Conservation (phyloP, 164 flowering plant genomes). For the Cinnamomum micranthum region DNA sequence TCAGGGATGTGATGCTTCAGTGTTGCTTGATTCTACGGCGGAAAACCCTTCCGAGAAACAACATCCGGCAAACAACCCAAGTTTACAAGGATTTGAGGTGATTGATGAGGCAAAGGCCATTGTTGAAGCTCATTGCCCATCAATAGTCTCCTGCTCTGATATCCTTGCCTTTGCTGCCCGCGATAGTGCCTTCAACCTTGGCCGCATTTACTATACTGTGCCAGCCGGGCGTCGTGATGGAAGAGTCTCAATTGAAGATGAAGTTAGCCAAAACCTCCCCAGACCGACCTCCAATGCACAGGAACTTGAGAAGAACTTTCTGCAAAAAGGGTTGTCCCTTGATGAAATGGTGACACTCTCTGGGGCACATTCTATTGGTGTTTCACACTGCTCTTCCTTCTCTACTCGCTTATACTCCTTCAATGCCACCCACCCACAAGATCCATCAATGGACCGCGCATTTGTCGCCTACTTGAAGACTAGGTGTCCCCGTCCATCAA, state of each 20-base stretch:
- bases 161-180: constrained; percentile 59
- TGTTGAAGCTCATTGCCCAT: constrained; percentile 43
- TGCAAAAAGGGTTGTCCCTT: constrained; percentile 9
- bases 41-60: constrained; percentile 40
- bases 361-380: constrained; percentile 16
- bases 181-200: constrained; percentile 31
- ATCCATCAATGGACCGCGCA: constrained; percentile 9
- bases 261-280: constrained; percentile 9
- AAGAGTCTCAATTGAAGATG: constrained; percentile 17
- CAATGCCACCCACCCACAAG: constrained; percentile 11
- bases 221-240: constrained; percentile 50
- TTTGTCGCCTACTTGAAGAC: constrained; percentile 3
- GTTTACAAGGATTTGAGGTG: constrained; percentile 52
- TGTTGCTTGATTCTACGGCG: constrained; percentile 42
- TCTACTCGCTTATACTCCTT: constrained; percentile 10
- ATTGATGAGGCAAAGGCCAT: constrained; percentile 46
- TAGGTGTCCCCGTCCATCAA: constrained; percentile 7
- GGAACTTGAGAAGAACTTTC: constrained; percentile 3
- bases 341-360: constrained; percentile 19
- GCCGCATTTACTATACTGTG: constrained; percentile 34
- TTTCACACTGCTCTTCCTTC: constrained; percentile 13
- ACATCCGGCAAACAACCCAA: constrained; percentile 32
- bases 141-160: constrained; percentile 59
- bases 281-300: neutral
- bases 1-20: constrained; percentile 64